A percentile compares a stretch with the other conserved stretches of the same genome.
Conservation (phyloP, 768 basidiomycete species). For the Leucocoprinus sp. region DNA sequence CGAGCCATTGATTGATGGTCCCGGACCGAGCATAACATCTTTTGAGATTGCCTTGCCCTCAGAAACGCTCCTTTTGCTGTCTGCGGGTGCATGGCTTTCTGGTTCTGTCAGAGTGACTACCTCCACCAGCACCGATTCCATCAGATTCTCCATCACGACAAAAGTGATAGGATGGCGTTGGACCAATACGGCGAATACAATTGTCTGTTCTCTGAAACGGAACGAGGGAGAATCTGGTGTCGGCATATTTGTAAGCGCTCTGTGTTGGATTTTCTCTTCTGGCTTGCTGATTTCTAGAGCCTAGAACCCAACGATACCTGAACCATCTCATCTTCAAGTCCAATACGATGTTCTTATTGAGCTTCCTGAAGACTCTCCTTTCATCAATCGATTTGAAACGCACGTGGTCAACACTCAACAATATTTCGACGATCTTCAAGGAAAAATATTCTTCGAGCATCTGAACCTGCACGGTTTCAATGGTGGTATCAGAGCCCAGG, state of each 20-base stretch:
- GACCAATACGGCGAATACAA: background rate
- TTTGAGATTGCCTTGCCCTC: background rate
- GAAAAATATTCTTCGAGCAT: conserved; percentile 1
- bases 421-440: conserved; percentile 2
- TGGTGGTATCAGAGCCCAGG: conserved; percentile 1
- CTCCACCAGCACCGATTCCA: background rate
- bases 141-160: background rate
- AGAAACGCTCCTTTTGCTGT: background rate
- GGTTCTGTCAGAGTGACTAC: conserved; percentile 6
- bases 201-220: conserved; percentile 4
- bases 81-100: background rate
- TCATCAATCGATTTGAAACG: conserved; percentile 5
- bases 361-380: conserved; percentile 4
- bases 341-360: conserved; percentile 4
- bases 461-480: conserved; percentile 5
- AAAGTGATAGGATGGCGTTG: background rate
- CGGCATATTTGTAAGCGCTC: conserved; percentile 6
- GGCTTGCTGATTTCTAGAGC: background rate
- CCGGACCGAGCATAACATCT: background rate
- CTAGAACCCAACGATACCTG: background rate
- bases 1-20: conserved; percentile 3
- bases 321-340: background rate
- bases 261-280: background rate
- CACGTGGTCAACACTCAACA: background rate
- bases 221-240: conserved; percentile 6